Conservation (phyloP, 805 yeast species). For the Ogataea kodamae region DNA sequence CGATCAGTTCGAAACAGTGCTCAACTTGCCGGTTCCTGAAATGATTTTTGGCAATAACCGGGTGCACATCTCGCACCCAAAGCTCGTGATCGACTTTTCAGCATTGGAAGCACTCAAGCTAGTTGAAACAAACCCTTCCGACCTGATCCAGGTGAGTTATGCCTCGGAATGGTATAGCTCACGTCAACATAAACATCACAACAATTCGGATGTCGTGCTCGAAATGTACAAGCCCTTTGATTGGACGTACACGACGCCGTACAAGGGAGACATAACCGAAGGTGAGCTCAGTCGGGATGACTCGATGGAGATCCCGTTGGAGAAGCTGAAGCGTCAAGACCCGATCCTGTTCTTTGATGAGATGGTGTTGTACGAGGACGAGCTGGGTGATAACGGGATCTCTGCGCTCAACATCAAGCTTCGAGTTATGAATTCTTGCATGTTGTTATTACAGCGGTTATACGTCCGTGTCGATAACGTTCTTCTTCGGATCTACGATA, state of each 20-base stretch:
- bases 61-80: slow-evolving; percentile 40
- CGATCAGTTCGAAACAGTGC: slow-evolving; percentile 57
- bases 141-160: slow-evolving; percentile 69
- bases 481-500: slow-evolving; percentile 76
- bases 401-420: slow-evolving; percentile 73
- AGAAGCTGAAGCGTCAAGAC: slow-evolving; percentile 63
- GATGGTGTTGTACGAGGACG: slow-evolving; percentile 87
- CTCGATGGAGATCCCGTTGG: slow-evolving; percentile 55
- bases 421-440: slow-evolving; percentile 81
- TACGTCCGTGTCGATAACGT: slow-evolving; percentile 91
- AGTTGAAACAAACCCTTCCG: slow-evolving; percentile 45
- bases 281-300: slow-evolving; percentile 27
- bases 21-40: slow-evolving; percentile 87
- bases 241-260: slow-evolving; percentile 90
- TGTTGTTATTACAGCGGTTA: slow-evolving; percentile 70
- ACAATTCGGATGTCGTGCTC: slow-evolving; percentile 38
- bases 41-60: slow-evolving; percentile 92
- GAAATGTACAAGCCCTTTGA: slow-evolving; percentile 81
- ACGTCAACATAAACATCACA: slow-evolving; percentile 34
- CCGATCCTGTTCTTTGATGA: slow-evolving; percentile 90
- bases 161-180: slow-evolving; percentile 75
- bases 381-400: slow-evolving; percentile 93
- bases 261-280: slow-evolving; percentile 54
- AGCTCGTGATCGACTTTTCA: slow-evolving; percentile 55
- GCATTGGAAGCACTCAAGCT: slow-evolving; percentile 69